These are phyloP conservation scores for Shiraia bambusicola DNA, from an alignment of 2,329 filamentous ascomycete genomes.

Conservation along the genomic window DNA sequence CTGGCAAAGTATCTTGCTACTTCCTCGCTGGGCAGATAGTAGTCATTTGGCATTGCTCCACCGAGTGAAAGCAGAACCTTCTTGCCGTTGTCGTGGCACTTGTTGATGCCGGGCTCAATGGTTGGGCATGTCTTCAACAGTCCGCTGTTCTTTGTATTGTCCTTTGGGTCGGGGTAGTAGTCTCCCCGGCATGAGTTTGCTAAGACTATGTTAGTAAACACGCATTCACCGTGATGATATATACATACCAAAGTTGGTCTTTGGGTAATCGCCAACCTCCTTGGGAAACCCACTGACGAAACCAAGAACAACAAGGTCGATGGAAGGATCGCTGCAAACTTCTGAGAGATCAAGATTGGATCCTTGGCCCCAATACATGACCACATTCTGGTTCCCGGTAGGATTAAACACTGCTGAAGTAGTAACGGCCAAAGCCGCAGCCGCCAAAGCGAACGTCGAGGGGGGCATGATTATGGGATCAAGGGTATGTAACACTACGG, in stretches of 20 bases:
- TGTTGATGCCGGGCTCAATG: constrained; percentile 40
- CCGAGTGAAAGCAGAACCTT: constrained; percentile 51
- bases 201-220: constrained; percentile 5
- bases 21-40: constrained; percentile 46
- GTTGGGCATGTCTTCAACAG: constrained; percentile 49
- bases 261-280: constrained; percentile 51
- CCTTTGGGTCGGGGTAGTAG: constrained; percentile 42
- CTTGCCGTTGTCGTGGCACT: constrained; percentile 38
- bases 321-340: constrained; percentile 53
- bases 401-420: constrained; percentile 46
- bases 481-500: constrained; percentile 22
- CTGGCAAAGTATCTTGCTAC: constrained; percentile 52
- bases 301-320: constrained; percentile 59
- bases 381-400: constrained; percentile 51
- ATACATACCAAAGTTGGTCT: constrained; percentile 55
- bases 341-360: constrained; percentile 52
- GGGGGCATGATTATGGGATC: constrained; percentile 42
- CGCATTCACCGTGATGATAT: not conserved
- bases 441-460: constrained; percentile 32
- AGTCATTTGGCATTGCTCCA: constrained; percentile 44
- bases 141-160: constrained; percentile 36
- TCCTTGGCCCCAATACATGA: constrained; percentile 60
- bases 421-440: constrained; percentile 41
- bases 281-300: constrained; percentile 59
- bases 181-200: constrained; percentile 47